Conservation (phyloP, 2,329 filamentous ascomycete species). For the Rhinocladiella similis region DNA sequence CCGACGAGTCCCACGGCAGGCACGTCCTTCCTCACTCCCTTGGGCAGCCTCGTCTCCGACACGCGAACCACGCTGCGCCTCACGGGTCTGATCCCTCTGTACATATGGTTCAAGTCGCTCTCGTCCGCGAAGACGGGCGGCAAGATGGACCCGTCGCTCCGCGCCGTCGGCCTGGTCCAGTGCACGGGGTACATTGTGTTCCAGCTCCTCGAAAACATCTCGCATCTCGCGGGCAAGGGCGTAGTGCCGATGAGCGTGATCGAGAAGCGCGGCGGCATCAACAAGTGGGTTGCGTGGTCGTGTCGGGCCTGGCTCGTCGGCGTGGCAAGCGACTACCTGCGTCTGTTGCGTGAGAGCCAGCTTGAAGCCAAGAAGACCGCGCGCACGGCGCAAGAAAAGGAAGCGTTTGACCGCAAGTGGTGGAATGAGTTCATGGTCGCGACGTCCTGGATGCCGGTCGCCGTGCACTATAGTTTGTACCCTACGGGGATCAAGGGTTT, state of each 20-base stretch:
- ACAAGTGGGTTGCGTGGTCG: constrained; percentile 68
- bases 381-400: constrained; percentile 18
- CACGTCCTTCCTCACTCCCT: constrained; percentile 44
- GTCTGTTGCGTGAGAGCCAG: constrained; percentile 54
- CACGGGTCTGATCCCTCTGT: constrained; percentile 69
- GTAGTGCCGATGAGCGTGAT: constrained; percentile 55
- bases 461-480: constrained; percentile 73
- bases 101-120: constrained; percentile 72
- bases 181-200: constrained; percentile 67
- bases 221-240: constrained; percentile 73
- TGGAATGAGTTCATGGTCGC: constrained; percentile 32
- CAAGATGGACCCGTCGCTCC: constrained; percentile 46
- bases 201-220: constrained; percentile 80
- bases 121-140: constrained; percentile 32
- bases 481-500: constrained; percentile 62
- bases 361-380: constrained; percentile 24
- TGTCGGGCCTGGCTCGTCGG: constrained; percentile 78
- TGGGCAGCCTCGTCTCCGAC: constrained; percentile 54
- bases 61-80: constrained; percentile 56
- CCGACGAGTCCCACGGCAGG: constrained; percentile 44
- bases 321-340: constrained; percentile 72
- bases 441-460: constrained; percentile 70
- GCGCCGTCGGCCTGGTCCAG: constrained; percentile 64
- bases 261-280: constrained; percentile 49
- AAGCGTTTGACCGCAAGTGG: constrained; percentile 32